These are phyloP conservation scores for Papiliotrema terrestris DNA, from an alignment of 1,284 basidiomycete genomes.

Conservation along the genomic window DNA sequence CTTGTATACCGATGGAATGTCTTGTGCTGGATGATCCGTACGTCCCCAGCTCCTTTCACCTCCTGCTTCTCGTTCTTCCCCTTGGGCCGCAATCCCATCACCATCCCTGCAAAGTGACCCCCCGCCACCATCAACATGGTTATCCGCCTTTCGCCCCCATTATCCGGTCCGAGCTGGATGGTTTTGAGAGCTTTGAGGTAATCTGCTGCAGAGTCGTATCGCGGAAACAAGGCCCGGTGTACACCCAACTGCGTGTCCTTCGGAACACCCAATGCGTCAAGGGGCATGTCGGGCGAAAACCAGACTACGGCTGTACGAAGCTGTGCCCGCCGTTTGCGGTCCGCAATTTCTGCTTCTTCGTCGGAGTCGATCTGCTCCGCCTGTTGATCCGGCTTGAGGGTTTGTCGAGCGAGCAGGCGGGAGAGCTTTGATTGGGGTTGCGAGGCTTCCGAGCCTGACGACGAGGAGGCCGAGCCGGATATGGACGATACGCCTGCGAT, in stretches of 20 bases:
- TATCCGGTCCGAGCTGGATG: slow-evolving; percentile 59
- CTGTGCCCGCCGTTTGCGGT: slow-evolving; percentile 45
- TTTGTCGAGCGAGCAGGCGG: slow-evolving; percentile 63
- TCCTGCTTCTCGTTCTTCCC: slow-evolving; percentile 58
- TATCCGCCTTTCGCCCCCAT: slow-evolving; percentile 71
- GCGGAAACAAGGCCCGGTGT: slow-evolving; percentile 71
- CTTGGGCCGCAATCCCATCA: slow-evolving; percentile 59
- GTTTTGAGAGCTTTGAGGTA: slow-evolving; percentile 55
- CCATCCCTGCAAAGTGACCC: slow-evolving; percentile 92
- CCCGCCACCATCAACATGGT: slow-evolving; percentile 95
- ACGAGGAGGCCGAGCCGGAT: slow-evolving; percentile 75
- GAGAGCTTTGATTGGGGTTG: slow-evolving; percentile 48
- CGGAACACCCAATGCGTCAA: slow-evolving; percentile 44
- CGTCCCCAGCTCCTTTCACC: slow-evolving; percentile 55
- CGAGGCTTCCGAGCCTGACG: slow-evolving; percentile 52
- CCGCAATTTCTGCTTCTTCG: slow-evolving; percentile 45
- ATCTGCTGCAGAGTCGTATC: slow-evolving; percentile 48
- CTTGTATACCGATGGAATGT: slow-evolving; percentile 99
- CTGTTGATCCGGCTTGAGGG: slow-evolving; percentile 18
- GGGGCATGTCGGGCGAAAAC: slow-evolving; percentile 66
- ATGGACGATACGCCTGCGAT: slow-evolving; percentile 72
- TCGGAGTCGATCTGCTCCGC: slow-evolving; percentile 29
- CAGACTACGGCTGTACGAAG: slow-evolving; percentile 77
- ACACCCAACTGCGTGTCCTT: slow-evolving; percentile 79
- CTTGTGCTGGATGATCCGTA: slow-evolving; percentile 83